Conservation (phyloP, 202 grass and related monocot genomes). For the Eragrostis tef region DNA sequence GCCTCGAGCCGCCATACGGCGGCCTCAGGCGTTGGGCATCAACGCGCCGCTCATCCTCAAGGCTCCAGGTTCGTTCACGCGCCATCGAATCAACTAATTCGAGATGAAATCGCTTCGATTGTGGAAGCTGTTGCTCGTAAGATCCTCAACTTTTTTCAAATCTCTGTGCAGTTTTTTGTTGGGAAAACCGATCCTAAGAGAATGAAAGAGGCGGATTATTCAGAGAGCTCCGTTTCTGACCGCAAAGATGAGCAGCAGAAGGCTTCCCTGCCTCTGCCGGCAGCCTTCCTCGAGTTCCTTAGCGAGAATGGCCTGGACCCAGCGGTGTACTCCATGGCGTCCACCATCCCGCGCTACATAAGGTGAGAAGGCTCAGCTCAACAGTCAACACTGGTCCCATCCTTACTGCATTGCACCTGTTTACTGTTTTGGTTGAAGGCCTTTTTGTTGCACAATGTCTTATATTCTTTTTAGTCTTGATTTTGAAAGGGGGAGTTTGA, state of each 20-base stretch:
- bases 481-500: conserved; percentile 6
- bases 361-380: conserved; percentile 52
- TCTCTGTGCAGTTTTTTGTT: not conserved
- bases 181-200: not conserved
- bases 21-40: not conserved
- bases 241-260: conserved; percentile 2
- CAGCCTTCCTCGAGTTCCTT: conserved; percentile 78
- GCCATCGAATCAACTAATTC: no score
- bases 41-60: not conserved
- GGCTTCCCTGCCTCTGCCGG: conserved; percentile 53
- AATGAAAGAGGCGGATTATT: conserved; percentile 10
- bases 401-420: not conserved
- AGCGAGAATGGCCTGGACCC: conserved; percentile 81
- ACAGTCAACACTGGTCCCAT: not conserved
- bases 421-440: not conserved
- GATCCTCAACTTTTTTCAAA: not conserved
- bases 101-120: conserved; percentile 4
- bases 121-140: not conserved
- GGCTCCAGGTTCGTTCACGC: conserved; percentile 19
- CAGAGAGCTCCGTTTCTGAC: conserved; percentile 8
- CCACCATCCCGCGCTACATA: conserved; percentile 86
- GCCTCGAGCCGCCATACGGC: no score
- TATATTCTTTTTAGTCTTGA: not conserved
- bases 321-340: conserved; percentile 62
- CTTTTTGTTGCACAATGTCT: not conserved